Base-by-base conservation (phyloP, 192 early-diverging fungal species). In the Geranomyces michiganensis region DNA sequence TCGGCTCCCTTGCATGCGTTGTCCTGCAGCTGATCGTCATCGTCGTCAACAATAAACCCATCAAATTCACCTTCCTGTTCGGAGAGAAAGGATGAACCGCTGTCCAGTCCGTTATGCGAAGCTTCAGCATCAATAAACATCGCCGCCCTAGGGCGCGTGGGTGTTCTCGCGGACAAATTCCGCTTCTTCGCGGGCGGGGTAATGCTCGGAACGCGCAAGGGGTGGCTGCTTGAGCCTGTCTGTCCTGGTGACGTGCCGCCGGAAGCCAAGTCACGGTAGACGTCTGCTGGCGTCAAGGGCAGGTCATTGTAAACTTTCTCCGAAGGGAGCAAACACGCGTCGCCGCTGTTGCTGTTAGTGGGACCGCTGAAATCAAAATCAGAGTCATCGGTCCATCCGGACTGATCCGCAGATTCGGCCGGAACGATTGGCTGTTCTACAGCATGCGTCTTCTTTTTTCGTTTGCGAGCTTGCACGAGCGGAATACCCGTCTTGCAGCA, bases 401-500 rank as follows among this genome's bases (percentile, higher is more conserved):
- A 41, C 10, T 41, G 36, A 10, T 41, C 36, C 5, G 36, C 36
- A 41, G 36, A 41, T 10, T 41, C 36, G 36, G 36, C 10, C 10
- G 36, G 36, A 15, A 27, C 51, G 21, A 27, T 8, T 9, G 51
- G 51, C 8, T 55, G 6, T 55, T 4, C 8, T 14, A 55, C 51
- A 55, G 51, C 51, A 3, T 4, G 51, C 26, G 15, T 4, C 14
- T 55, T 55, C 51, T 55, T 32, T 47, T 74, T 74, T 9, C 73
- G 65, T 31, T 51, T 74, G 21, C 19, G 29, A 1, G 66, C 66
- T 15, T 27, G 30, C 31, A 51, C 68, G 33, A 22, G 36, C 24
- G 73, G 66, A 1, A 78, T 65, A 10, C 80, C 80, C 13, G 41
- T 67, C 53, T 78, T 81, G 67, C 80, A 81, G 60, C 80, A 81